phyloP scores from a whole-genome alignment of 1,284 basidiomycete species.

The Cutaneotrichosporon mucoides region DNA sequence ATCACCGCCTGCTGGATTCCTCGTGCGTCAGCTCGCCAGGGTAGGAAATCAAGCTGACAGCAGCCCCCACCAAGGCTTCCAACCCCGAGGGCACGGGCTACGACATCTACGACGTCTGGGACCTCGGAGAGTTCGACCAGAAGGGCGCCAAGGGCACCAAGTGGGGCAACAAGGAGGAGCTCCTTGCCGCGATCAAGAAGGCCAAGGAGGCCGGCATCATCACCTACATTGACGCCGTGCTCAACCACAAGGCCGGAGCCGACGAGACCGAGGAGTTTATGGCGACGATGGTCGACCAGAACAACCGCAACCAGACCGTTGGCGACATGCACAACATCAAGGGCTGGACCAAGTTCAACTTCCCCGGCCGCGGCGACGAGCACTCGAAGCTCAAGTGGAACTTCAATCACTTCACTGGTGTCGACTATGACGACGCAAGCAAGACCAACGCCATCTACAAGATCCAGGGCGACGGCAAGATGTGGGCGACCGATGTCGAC shows the following conservation, averaged over 20 bases:
- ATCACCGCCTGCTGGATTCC: slow-evolving; percentile 72
- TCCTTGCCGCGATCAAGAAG: slow-evolving; percentile 61
- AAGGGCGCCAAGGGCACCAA: slow-evolving; percentile 76
- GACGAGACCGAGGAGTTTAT: slow-evolving; percentile 70
- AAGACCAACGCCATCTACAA: slow-evolving; percentile 60
- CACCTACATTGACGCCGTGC: slow-evolving; percentile 53
- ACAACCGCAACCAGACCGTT: slow-evolving; percentile 53
- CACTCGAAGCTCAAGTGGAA: slow-evolving; percentile 55
- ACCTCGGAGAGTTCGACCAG: slow-evolving; percentile 86
- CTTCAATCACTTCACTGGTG: slow-evolving; percentile 58
- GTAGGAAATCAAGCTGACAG: slow-evolving; percentile 1
- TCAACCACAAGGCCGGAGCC: slow-evolving; percentile 64
- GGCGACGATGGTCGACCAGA: slow-evolving; percentile 68
- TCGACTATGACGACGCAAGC: slow-evolving; percentile 78
- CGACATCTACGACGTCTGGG: slow-evolving; percentile 63
- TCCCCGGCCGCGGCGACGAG: slow-evolving; percentile 68
- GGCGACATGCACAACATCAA: slow-evolving; percentile 67
- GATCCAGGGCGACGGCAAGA: slow-evolving; percentile 57
- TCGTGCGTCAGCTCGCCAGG: slow-evolving; percentile 34
- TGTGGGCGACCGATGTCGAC: slow-evolving; percentile 54
- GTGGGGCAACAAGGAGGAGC: slow-evolving; percentile 84
- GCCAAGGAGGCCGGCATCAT: slow-evolving; percentile 44
- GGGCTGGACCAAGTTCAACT: slow-evolving; percentile 84
- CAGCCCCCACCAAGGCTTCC: slow-evolving; percentile 46
- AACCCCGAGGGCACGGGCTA: slow-evolving; percentile 46